Base-by-base conservation (phyloP, 345 rosid species). In the Eucalyptus cloeziana region DNA sequence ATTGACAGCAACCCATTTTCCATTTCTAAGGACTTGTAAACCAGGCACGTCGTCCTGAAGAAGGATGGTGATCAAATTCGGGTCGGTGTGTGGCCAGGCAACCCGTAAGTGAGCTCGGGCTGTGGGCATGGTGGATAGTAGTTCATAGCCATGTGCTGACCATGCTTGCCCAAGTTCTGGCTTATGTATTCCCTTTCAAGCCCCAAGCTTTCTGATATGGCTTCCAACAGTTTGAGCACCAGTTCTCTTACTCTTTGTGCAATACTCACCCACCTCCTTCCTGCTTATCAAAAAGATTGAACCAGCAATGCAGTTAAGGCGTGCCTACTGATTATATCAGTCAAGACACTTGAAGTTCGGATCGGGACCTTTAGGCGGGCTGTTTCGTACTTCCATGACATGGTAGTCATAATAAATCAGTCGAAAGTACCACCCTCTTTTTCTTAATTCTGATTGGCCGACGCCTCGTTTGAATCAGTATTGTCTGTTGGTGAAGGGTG, bases 61-160 rank as follows among this genome's bases (percentile, higher is more conserved):
- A 80, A 97, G 97, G 88, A 97, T 80, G 85, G 99, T 97, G 71
- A 95, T 93, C 19, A 94, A 67, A 76, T 94, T 96, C 11, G 97
- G 95, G 64, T 97, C 99, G 6, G 96, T 94, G 96, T 94, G 87
- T 97, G 99, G 44, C 95, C 95, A 0, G 99, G 99, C 87, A 96
- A 86, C 49, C 99, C 97, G 17, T 91, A 96, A 15, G 98, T 95
- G 27, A 97, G 93, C 86, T 96, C 96, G 2, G 98, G 99, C 86
- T 95, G 92, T 3, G 98, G 99, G 89, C 98, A 97, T 0, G 97
- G 95, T 2, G 98, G 98, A 67, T 97, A 97, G 91, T 94, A 97
- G 92, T 97, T 97, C 87, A 97, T 89, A 25, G 98, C 96, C 98
- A 97, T 92, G 89, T 95, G 97, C 69, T 97, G 99, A n/a, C 94